Evolutionary conservation across 2,329 filamentous ascomycete genomes (phyloP).

Genomic region (Eurotiales sp.): DNA sequence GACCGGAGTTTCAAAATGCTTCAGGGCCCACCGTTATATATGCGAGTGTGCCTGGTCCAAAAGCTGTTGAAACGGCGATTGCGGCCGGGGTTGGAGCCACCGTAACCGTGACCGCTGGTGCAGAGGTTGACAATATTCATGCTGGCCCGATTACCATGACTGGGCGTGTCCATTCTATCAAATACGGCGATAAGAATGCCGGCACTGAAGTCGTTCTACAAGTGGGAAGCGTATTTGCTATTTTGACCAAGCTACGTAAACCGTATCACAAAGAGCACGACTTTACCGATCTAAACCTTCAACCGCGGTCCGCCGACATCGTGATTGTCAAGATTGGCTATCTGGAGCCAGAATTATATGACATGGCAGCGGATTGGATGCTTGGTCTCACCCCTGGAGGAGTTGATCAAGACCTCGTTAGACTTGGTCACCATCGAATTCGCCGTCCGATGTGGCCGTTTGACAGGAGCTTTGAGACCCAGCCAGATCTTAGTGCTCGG

Average conservation of each 20-base stretch:
- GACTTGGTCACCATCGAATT: constrained; percentile 49
- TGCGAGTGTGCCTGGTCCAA: constrained; percentile 49
- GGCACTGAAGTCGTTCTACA: constrained; percentile 48
- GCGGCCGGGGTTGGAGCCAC: constrained; percentile 45
- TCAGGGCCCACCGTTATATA: constrained; percentile 48
- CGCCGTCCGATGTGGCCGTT: constrained; percentile 50
- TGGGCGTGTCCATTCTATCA: constrained; percentile 49
- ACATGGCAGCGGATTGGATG: constrained; percentile 55
- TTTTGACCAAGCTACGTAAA: constrained; percentile 51
- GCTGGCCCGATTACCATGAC: constrained; percentile 50
- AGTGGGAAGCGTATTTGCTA: constrained; percentile 50
- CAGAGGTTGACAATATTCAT: constrained; percentile 48
- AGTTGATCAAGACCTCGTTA: constrained; percentile 51
- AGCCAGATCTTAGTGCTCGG: constrained; percentile 34
- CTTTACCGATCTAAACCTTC: constrained; percentile 48
- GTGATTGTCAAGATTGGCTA: constrained; percentile 57
- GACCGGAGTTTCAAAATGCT: constrained; percentile 42
- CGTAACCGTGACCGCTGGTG: constrained; percentile 51
- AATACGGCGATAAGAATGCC: constrained; percentile 49
- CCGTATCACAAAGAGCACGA: constrained; percentile 53
- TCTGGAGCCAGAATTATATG: constrained; percentile 52
- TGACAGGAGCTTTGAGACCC: constrained; percentile 31
- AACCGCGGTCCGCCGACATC: constrained; percentile 46
- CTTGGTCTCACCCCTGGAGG: constrained; percentile 52
- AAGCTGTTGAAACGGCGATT: constrained; percentile 41